Conservation (phyloP, 2,329 filamentous ascomycete species). For the Pezicula carpinea region DNA sequence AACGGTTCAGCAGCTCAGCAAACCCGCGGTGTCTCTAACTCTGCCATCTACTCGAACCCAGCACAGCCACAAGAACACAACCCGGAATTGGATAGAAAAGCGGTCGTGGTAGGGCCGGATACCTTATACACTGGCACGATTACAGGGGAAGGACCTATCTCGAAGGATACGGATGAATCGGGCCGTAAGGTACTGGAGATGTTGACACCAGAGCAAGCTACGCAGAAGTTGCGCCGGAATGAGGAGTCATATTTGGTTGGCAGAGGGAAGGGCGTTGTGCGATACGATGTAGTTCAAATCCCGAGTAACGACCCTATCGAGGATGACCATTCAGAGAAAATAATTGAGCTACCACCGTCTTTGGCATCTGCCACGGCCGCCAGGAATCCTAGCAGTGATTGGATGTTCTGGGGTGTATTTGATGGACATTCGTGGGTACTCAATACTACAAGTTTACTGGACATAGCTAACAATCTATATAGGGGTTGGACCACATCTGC, state of each 20-base stretch:
- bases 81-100: slow-evolving; percentile 52
- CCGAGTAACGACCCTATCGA: slow-evolving; percentile 97
- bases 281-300: slow-evolving; percentile 92
- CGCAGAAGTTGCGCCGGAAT: slow-evolving; percentile 79
- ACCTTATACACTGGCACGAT: slow-evolving; percentile 86
- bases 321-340: slow-evolving; percentile 97
- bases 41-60: slow-evolving; percentile 17
- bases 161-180: slow-evolving; percentile 81
- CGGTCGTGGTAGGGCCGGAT: slow-evolving; percentile 84
- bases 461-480: slow-evolving; percentile 18
- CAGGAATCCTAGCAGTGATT: slow-evolving; percentile 63
- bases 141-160: slow-evolving; percentile 78
- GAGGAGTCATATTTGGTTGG: slow-evolving; percentile 91
- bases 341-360: slow-evolving; percentile 77
- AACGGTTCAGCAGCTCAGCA: slow-evolving; percentile 17
- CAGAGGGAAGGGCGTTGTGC: slow-evolving; percentile 82
- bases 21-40: slow-evolving; percentile 22
- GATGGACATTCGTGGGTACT: slow-evolving; percentile 82
- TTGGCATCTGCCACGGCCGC: slow-evolving; percentile 36
- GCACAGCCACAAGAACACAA: slow-evolving; percentile 16
- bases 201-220: slow-evolving; percentile 92
- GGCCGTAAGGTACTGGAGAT: slow-evolving; percentile 89
- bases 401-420: slow-evolving; percentile 99
- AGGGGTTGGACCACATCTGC: slow-evolving; percentile 98
- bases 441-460: background rate